phyloP scores from a whole-genome alignment of 106 monocot species.

The Dioscorea dumetorum region DNA sequence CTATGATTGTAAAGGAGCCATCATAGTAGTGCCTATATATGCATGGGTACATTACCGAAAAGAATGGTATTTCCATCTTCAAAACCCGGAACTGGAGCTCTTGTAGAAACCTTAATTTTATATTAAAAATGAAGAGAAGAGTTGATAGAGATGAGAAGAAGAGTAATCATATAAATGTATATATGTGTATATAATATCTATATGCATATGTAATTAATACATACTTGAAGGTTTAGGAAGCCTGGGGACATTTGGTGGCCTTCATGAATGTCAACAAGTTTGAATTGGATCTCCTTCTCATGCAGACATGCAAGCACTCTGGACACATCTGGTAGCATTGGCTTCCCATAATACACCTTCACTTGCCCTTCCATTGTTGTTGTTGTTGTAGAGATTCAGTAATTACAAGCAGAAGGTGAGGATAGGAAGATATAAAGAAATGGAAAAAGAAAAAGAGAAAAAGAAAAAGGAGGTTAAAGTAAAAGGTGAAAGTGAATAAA shows the following conservation, averaged over 20 bases:
- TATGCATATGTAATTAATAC: neutral
- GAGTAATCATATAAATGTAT: too few relatives aligned
- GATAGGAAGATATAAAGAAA: neutral
- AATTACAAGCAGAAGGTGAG: too few relatives aligned
- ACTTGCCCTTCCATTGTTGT: constrained; percentile 14
- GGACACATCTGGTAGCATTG: constrained; percentile 48
- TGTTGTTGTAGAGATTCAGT: too few relatives aligned
- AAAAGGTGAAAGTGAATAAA: neutral
- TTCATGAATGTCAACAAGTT: constrained; percentile 37
- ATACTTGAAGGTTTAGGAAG: constrained; percentile 55
- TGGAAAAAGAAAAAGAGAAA: neutral
- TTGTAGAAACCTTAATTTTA: constrained; percentile 10
- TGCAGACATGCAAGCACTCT: constrained; percentile 66
- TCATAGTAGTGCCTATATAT: too few relatives aligned
- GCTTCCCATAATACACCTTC: constrained; percentile 54
- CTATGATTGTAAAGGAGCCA: too few relatives aligned
- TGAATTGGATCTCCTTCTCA: constrained; percentile 55
- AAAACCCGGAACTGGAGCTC: constrained; percentile 19
- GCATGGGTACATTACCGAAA: constrained; percentile 21
- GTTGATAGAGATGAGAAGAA: neutral
- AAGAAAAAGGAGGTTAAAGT: neutral
- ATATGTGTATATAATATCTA: neutral
- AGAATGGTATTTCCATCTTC: constrained; percentile 40
- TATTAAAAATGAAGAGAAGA: neutral
- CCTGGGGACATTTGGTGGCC: constrained; percentile 24